Conservation (phyloP, 139 green algal species). For the Chlorella sorokiniana region DNA sequence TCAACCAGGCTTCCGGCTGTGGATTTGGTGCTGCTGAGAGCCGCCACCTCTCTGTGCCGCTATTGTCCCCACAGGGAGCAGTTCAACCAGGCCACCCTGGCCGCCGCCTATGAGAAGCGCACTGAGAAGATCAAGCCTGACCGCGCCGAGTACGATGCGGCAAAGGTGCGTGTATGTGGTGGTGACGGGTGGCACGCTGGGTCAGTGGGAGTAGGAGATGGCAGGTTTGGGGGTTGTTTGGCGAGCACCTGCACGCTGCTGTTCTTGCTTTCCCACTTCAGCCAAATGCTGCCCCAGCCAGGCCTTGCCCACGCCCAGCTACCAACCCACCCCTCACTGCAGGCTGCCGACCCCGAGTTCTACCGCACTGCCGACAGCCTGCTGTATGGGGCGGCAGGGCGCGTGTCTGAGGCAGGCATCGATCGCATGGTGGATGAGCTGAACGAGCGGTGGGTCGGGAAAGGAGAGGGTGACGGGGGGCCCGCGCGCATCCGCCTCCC, state of each 20-base stretch:
- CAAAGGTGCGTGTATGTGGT: slow-evolving; percentile 58
- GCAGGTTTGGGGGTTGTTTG: no score
- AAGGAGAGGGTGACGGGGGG: no score
- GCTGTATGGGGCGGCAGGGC: slow-evolving; percentile 68
- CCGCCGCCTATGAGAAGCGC: slow-evolving; percentile 86
- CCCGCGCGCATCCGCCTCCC: background rate
- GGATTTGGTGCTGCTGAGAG: no score
- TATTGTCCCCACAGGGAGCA: slow-evolving; percentile 46
- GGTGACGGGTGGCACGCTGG: background rate
- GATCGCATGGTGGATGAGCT: slow-evolving; percentile 95
- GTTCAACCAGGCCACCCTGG: slow-evolving; percentile 77
- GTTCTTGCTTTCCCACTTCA: no score
- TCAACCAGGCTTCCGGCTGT: no score
- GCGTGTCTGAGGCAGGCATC: slow-evolving; percentile 74
- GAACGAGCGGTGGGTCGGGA: slow-evolving; percentile 58
- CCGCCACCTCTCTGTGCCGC: background rate
- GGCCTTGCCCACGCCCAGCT: no score
- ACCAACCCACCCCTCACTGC: background rate
- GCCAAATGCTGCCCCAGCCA: background rate
- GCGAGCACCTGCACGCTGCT: background rate
- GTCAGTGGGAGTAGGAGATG: background rate
- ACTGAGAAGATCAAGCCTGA: slow-evolving; percentile 63
- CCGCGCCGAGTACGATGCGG: slow-evolving; percentile 76
- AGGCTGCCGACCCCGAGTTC: slow-evolving; percentile 65
- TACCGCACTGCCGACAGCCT: slow-evolving; percentile 79